Percentiles rank a stretch among this genome's conserved stretches.
These are phyloP conservation scores for Dictyostelium purpureum DNA, from an alignment of 78 protist genomes.

Conservation along the genomic window DNA sequence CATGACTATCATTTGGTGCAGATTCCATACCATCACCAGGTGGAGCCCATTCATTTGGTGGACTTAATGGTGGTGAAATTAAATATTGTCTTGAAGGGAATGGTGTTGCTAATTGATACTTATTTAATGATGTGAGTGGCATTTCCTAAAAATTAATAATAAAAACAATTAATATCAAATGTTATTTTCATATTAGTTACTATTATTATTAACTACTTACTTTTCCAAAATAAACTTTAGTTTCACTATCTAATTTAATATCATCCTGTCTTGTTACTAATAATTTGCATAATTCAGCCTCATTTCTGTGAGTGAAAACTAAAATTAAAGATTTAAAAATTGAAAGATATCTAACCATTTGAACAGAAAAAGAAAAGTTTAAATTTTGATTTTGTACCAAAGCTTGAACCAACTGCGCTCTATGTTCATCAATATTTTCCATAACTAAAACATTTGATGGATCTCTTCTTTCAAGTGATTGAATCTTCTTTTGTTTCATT, in stretches of 20 bases:
- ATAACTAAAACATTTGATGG: constrained; percentile 55
- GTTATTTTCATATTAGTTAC: neutral
- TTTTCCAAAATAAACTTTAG: constrained; percentile 52
- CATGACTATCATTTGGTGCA: constrained; percentile 19
- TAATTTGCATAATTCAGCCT: constrained; percentile 48
- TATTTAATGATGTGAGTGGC: neutral
- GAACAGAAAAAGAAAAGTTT: constrained; percentile 11
- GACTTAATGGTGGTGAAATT: constrained; percentile 53
- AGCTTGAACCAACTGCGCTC: neutral
- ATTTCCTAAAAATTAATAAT: constrained; percentile 1
- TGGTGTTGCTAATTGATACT: constrained; percentile 54
- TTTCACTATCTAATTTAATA: neutral
- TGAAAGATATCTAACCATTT: constrained; percentile 12
- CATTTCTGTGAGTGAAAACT: constrained; percentile 34
- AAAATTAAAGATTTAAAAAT: constrained; percentile 20
- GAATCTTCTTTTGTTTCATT: constrained; percentile 22
- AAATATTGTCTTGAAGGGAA: constrained; percentile 54
- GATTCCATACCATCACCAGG: constrained; percentile 67
- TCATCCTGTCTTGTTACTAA: constrained; percentile 19
- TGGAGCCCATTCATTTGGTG: constrained; percentile 64
- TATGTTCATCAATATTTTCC: constrained; percentile 12
- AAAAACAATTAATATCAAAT: neutral
- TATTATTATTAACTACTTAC: neutral
- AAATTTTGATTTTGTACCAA: neutral
- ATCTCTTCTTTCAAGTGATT: constrained; percentile 1